Percentiles rank a stretch among this genome's conserved stretches.
Evolutionary conservation across 805 yeast genomes (phyloP).

Genomic region (Sugiyamaella smithiae): DNA sequence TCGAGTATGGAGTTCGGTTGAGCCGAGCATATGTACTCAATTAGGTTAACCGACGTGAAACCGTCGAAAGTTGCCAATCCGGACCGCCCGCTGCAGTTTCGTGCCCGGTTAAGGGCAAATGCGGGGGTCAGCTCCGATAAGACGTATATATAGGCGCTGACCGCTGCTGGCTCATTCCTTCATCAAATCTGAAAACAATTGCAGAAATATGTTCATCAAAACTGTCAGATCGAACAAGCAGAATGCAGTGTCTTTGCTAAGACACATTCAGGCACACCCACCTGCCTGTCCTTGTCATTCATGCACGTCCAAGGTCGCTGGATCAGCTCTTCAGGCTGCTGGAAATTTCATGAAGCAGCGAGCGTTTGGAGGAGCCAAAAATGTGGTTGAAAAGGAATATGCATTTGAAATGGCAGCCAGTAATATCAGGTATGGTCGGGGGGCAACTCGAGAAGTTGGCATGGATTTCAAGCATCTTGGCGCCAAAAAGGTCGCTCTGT

Average conservation of each 20-base stretch:
- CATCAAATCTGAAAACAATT: too few species aligned
- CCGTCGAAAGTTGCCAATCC: too few species aligned
- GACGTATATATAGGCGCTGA: neutral
- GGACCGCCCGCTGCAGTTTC: neutral
- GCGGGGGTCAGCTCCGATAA: neutral
- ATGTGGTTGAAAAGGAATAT: constrained; percentile 31
- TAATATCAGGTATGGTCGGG: constrained; percentile 40
- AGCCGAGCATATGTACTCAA: too few species aligned
- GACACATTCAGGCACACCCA: constrained; percentile 25
- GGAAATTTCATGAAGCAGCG: constrained; percentile 15
- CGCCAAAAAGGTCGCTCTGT: constrained; percentile 36
- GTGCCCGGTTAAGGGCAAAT: constrained; percentile 3
- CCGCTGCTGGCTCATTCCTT: too few species aligned
- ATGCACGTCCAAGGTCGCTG: constrained; percentile 24
- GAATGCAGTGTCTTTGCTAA: constrained; percentile 12
- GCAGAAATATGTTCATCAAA: constrained; percentile 6
- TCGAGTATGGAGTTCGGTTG: too few species aligned
- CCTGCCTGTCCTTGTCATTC: constrained; percentile 37
- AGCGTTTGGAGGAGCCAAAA: constrained; percentile 10
- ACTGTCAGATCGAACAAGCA: constrained; percentile 12
- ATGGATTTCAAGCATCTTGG: constrained; percentile 37
- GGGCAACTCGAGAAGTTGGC: constrained; percentile 39
- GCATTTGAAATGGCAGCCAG: constrained; percentile 42
- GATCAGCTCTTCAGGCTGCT: constrained; percentile 17
- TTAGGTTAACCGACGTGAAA: too few species aligned